Base-by-base conservation (phyloP, 75 land plant genomes). In the Sequoia sempervirens region DNA sequence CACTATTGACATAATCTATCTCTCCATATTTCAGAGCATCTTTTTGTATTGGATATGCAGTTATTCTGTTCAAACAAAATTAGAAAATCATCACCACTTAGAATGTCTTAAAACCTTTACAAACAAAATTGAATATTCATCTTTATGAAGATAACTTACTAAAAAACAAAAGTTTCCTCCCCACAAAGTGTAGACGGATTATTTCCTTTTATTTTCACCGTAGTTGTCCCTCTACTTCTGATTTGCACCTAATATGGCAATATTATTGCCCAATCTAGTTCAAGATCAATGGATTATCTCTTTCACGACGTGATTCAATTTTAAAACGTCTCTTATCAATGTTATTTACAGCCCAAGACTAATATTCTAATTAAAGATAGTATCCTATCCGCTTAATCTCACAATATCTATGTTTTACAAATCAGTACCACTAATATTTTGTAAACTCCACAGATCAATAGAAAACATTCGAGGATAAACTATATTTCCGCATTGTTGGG, bases 1-100 rank as follows among this genome's bases (percentile, higher is more conserved):
- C 97, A 87, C 95, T 94, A 87, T 93, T 90, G 58, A 89, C 86
- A 86, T 95, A 95, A 86, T 95, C 95, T 40, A 93, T 92, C 82
- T 95, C 97, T 46, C 97, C 97, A 45, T 86, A 86, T 75, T 87
- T 73, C 10, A 90, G 53, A 61, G 93, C 93, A 85, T 90, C 93
- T 56, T 83, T 66, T 76, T 70, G 52, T 7, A 95, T 86, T 23
- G 82, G 17, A 64, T 93, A 93, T 82, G 97, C 97, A 46, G 97
- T 95, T 14, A 87, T 92, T 45, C 97, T 95, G 86, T 56, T 4
- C 73, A 50, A 76, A 70, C 26, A 3, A 78, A 76, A 76, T 11
- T 5, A n/a, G 20, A 76, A 76, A 43, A 41, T 0, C 12, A 23
- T 23, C 1, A 78, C 45, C 30, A 78, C 45, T n/a, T n/a, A 12